phyloP scores from a whole-genome alignment of 805 yeast genomes.

The Starmerella khaoyaiensis region DNA sequence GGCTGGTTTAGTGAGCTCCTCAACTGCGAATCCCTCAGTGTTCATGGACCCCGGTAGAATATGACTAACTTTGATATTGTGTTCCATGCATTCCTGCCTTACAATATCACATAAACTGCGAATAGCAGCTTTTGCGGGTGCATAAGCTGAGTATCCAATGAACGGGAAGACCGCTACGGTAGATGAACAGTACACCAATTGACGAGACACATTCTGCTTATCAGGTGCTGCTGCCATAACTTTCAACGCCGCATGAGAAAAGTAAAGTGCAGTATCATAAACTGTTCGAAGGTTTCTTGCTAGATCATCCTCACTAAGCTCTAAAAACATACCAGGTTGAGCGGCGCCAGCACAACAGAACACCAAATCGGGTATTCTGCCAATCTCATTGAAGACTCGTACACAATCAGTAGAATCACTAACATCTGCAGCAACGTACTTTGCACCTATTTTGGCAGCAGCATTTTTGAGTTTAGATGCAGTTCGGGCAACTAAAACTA shows the following conservation, averaged over 20 bases:
- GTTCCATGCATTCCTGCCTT: constrained; percentile 67
- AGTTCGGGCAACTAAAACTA: constrained; percentile 68
- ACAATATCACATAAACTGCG: constrained; percentile 60
- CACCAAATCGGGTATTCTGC: constrained; percentile 50
- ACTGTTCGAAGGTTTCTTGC: constrained; percentile 51
- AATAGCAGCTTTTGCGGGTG: constrained; percentile 77
- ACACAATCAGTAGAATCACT: constrained; percentile 41
- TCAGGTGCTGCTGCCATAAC: constrained; percentile 25
- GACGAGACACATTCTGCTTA: constrained; percentile 30
- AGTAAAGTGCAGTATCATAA: constrained; percentile 58
- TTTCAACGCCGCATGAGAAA: constrained; percentile 47
- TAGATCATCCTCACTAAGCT: constrained; percentile 46
- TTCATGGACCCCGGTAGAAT: constrained; percentile 81
- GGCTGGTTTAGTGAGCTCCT: constrained; percentile 71
- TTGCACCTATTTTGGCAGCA: constrained; percentile 34
- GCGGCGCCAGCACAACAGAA: constrained; percentile 84
- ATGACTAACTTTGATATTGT: constrained; percentile 55
- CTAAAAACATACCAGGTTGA: constrained; percentile 62
- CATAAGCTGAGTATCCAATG: constrained; percentile 83
- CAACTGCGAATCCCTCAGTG: constrained; percentile 76
- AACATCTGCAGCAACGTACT: constrained; percentile 51
- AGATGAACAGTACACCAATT: constrained; percentile 56
- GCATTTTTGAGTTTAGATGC: constrained; percentile 43
- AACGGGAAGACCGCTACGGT: constrained; percentile 74
- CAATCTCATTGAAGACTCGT: constrained; percentile 32